Evolutionary conservation across 495 filamentous ascomycete species (phyloP).

Genomic region (Lichina pygmaea): DNA sequence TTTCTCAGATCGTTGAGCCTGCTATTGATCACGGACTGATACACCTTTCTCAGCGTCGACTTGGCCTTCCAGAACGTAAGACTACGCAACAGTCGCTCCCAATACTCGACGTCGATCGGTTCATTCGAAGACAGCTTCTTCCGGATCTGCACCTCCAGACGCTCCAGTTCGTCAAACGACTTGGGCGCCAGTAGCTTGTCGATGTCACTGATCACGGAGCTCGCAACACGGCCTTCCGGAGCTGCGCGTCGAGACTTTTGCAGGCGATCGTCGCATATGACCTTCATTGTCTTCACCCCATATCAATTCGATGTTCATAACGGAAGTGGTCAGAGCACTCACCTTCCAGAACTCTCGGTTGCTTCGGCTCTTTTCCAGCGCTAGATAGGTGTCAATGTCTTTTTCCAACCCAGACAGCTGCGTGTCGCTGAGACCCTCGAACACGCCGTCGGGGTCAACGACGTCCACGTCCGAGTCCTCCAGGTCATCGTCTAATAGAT

Average conservation of each 20-base stretch:
- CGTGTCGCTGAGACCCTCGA: conserved; percentile 43
- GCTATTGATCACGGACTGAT: conserved; percentile 47
- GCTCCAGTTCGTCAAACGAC: conserved; percentile 58
- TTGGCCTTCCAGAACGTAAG: conserved; percentile 76
- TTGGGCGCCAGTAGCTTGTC: conserved; percentile 71
- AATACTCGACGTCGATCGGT: conserved; percentile 89
- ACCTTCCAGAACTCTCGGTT: conserved; percentile 78
- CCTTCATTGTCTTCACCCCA: conserved; percentile 36
- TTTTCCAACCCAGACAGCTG: conserved; percentile 56
- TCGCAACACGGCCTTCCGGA: conserved; percentile 43
- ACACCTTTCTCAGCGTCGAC: conserved; percentile 59
- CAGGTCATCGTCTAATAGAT: conserved; percentile 60
- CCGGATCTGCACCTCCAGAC: conserved; percentile 60
- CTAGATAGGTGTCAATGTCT: conserved; percentile 66
- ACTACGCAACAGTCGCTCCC: conserved; percentile 74
- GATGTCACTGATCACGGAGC: conserved; percentile 64
- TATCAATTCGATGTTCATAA: conserved; percentile 6
- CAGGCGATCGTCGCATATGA: conserved; percentile 57
- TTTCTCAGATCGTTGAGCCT: conserved; percentile 38
- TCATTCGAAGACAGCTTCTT: conserved; percentile 67
- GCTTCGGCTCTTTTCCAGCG: conserved; percentile 45
- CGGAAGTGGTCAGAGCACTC: conserved; percentile 4
- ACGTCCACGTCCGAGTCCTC: conserved; percentile 50
- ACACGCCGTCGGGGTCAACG: conserved; percentile 55
- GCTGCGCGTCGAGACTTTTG: conserved; percentile 32